phyloP scores from a whole-genome alignment of 352 stramenopile genomes.

The Phytophthora pistaciae region DNA sequence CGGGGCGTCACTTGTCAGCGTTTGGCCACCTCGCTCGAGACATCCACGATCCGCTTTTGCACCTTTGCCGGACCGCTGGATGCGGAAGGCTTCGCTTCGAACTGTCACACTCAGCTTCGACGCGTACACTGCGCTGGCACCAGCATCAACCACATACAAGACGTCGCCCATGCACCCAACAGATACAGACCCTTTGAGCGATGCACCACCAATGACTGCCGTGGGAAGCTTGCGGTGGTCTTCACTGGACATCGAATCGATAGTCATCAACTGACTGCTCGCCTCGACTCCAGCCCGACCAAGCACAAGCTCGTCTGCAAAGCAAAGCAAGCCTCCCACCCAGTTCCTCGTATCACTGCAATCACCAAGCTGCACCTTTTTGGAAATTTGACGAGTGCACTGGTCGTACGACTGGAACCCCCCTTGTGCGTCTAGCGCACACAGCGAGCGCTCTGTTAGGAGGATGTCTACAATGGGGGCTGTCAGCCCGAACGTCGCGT shows the following conservation, averaged over 20 bases:
- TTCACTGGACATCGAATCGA: conserved; percentile 34
- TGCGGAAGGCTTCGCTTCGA: conserved; percentile 63
- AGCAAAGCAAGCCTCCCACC: conserved; percentile 23
- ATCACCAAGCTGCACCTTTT: conserved; percentile 11
- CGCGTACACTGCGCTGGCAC: conserved; percentile 6
- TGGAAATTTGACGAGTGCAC: conserved; percentile 30
- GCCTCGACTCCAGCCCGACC: conserved; percentile 8
- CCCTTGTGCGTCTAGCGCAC: conserved; percentile 19
- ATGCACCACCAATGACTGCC: not conserved
- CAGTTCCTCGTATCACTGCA: conserved; percentile 1
- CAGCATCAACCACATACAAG: conserved; percentile 44
- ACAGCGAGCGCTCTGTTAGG: conserved; percentile 28
- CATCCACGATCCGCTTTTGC: not conserved
- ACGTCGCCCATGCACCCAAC: conserved; percentile 28
- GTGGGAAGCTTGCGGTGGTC: conserved; percentile 42
- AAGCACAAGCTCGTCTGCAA: conserved; percentile 35
- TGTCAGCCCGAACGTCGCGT: conserved; percentile 16
- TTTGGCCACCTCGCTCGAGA: not conserved
- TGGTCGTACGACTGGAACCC: conserved; percentile 31
- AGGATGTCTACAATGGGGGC: conserved; percentile 21
- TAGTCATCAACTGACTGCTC: conserved; percentile 5
- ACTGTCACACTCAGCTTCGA: conserved; percentile 45
- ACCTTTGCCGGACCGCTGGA: conserved; percentile 37
- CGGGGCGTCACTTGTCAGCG: not conserved
- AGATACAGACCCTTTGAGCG: conserved; percentile 8